A percentile compares a stretch with the other conserved stretches of the same genome.
These are phyloP conservation scores for Pythium dissotocum DNA, from an alignment of 352 stramenopile genomes.

Conservation along the genomic window DNA sequence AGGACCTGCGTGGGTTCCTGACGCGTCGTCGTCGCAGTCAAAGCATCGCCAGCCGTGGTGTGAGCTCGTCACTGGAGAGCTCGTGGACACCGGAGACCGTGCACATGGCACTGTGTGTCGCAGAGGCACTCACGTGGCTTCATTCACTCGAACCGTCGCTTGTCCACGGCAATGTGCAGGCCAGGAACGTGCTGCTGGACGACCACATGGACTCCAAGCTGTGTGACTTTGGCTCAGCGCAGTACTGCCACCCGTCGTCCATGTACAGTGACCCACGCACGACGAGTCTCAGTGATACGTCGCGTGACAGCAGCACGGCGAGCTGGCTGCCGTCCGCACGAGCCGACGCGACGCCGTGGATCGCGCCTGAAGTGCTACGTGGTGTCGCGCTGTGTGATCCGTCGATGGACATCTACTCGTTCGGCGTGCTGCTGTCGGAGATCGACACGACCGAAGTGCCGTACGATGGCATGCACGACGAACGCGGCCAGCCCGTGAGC, in stretches of 20 bases:
- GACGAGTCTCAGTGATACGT: neutral
- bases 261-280: slow-evolving; percentile 10
- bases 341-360: slow-evolving; percentile 24
- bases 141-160: slow-evolving; percentile 34
- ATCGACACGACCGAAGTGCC: slow-evolving; percentile 32
- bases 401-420: slow-evolving; percentile 34
- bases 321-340: slow-evolving; percentile 18
- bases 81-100: slow-evolving; percentile 39
- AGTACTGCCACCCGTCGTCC: slow-evolving; percentile 23
- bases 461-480: slow-evolving; percentile 21
- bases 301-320: neutral
- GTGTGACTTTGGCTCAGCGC: slow-evolving; percentile 37
- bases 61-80: neutral
- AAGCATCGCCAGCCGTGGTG: slow-evolving; percentile 1
- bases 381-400: slow-evolving; percentile 16
- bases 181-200: slow-evolving; percentile 36
- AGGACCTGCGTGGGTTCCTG: slow-evolving; percentile 36
- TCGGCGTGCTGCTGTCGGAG: slow-evolving; percentile 33
- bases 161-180: slow-evolving; percentile 39
- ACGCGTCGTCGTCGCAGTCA: slow-evolving; percentile 9
- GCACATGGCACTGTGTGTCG: slow-evolving; percentile 45
- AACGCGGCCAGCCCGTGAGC: neutral
- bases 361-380: slow-evolving; percentile 27
- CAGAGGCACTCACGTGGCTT: slow-evolving; percentile 38
- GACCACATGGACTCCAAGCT: slow-evolving; percentile 38